Base-by-base conservation (phyloP, 495 filamentous ascomycete genomes). In the Trichoderma erinaceum region DNA sequence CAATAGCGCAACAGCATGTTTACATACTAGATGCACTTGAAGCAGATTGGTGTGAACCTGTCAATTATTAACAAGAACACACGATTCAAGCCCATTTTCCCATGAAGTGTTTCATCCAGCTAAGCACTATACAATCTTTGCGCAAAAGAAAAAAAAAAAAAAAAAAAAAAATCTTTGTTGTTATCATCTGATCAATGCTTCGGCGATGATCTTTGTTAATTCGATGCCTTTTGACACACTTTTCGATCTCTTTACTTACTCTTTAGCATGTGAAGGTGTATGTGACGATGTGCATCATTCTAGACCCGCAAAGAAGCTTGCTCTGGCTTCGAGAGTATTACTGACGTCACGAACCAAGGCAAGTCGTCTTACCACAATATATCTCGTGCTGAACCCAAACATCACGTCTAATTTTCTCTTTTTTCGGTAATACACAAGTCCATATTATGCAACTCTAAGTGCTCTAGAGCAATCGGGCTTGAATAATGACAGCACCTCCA, bases 301-400 rank as follows among this genome's bases (percentile, higher is more conserved):
- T 32, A 32, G 56, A 61, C 56, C 56, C 56, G 56, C 56, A 32
- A 13, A 21, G 27, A 32, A 61, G 56, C 56, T 21, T 61, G 56
- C 56, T 61, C 29, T 25, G 25, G 25, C 25, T 21, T 61, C 15
- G 23, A 16, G 12, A 25, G 50, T 56, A 21, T 21, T 61, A 12
- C n/a, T 61, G 56, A 61, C 56, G 56, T 61, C 56, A 61, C 56
- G n/a, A 61, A 7, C 2, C 56, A 32, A 61, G 16, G 2, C 23
- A 61, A 61, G 25, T 61, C 27, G 27, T 25, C 11, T 61, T 11
- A 18, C 27, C 56, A 11, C 11, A 23, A 5, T 61, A 61, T 32
- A 61, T 32, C 21, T 21, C 21, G 18, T 52, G 21, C 56, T 61
- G 56, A 15, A 56, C 50, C 16, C 18, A 56, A 10, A 25, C 50